Base-by-base conservation (phyloP, 2,329 filamentous ascomycete species). In the Ophiocordyceps australis region DNA sequence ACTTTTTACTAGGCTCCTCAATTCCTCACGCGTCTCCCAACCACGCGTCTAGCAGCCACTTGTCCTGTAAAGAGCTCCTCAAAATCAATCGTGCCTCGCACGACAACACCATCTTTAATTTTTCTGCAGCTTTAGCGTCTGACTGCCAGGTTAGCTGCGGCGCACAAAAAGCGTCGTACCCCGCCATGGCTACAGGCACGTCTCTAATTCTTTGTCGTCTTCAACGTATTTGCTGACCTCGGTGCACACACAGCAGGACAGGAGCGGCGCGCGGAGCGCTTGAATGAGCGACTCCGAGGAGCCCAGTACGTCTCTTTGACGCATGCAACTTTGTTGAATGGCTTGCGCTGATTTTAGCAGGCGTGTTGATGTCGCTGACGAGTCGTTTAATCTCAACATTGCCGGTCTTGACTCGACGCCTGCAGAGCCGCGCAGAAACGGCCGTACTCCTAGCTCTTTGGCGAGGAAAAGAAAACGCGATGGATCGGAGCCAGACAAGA, bases 211-310 rank as follows among this genome's bases (percentile, higher is more conserved):
- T 16, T 22, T 9, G 19, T 9, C n/a, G 20, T 8, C 14, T 12
- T 9, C 24, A 12, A 14, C 18, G 7, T 17, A 4, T 2, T 6
- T 9, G 15, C 10, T 13, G 14, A 4, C 22, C 21, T 24, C 16
- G 29, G 26, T 11, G 13, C 11, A 14, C 12, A 16, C 14, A 18
- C 14, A 14, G 14, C 15, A 47, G 48, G 44, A 33, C 45, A 45
- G 27, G 45, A 50, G 65, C 61, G 57, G 40, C 65, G 69, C 36
- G 63, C 67, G 37, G 66, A 71, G 42, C 65, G 67, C 40, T 59
- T 74, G 52, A 65, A 68, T 34, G 60, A 71, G 50, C 68, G 70
- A 41, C 62, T 75, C 42, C 67, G 70, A 33, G 70, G 70, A 32
- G 68, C 69, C 22, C 65, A 67, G 68, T 72, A 55, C 35, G 62